Conservation (phyloP, 345 rosid species). For the Streptanthus diversifolius region DNA sequence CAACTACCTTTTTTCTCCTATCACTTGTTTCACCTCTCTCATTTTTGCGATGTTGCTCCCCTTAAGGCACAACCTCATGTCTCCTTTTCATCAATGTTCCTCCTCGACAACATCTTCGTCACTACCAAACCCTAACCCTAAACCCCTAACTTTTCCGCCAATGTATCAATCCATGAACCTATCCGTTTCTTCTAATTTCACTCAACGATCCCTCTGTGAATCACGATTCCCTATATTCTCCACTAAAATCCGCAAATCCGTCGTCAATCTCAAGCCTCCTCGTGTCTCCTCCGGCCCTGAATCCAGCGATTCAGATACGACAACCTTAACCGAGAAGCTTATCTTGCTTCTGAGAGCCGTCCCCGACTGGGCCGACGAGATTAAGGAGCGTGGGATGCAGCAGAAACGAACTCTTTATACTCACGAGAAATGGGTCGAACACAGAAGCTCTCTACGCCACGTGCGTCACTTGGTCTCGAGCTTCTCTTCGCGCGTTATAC, state of each 20-base stretch:
- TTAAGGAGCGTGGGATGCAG: constrained; percentile 81
- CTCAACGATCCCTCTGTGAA: constrained; percentile 32
- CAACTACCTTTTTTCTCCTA: constrained; percentile 4
- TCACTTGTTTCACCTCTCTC: constrained; percentile 11
- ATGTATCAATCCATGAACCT: constrained; percentile 47
- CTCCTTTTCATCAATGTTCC: not conserved
- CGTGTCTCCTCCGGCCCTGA: constrained; percentile 31
- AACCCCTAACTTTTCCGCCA: constrained; percentile 34
- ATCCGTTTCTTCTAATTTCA: constrained; percentile 42
- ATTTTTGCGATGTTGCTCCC: not conserved
- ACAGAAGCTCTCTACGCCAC: constrained; percentile 85
- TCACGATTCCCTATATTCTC: constrained; percentile 31
- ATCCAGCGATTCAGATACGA: not conserved
- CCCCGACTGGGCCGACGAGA: constrained; percentile 83
- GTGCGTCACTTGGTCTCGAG: constrained; percentile 68
- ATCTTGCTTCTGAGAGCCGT: constrained; percentile 47
- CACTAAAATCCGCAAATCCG: constrained; percentile 21
- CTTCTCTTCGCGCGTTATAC: constrained; percentile 73
- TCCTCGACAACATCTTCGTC: constrained; percentile 20
- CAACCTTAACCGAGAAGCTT: constrained; percentile 1
- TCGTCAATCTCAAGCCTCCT: constrained; percentile 23
- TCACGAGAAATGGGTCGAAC: constrained; percentile 74
- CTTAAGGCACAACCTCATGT: constrained; percentile 4
- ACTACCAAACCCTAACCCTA: constrained; percentile 21
- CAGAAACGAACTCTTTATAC: constrained; percentile 63